These are phyloP conservation scores for Cochlearia excelsa DNA, from an alignment of 345 rosid species.

Conservation along the genomic window DNA sequence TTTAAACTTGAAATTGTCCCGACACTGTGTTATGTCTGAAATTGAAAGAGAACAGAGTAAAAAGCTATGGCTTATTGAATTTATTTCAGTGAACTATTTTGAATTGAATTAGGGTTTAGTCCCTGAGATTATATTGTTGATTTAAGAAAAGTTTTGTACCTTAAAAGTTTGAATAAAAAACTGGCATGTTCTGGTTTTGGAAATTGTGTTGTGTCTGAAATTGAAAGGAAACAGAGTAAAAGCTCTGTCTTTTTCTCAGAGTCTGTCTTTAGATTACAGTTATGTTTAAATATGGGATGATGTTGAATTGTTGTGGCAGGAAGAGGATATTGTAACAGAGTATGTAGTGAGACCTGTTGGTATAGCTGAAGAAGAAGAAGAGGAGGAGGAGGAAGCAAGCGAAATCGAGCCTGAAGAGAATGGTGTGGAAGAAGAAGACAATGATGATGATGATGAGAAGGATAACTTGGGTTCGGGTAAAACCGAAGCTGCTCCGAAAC, in stretches of 20 bases:
- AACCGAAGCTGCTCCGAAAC: conserved; percentile 61
- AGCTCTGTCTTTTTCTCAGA: too few relatives aligned
- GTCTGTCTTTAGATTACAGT: neutral
- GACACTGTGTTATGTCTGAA: neutral
- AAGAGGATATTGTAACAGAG: conserved; percentile 66
- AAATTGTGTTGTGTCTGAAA: too few relatives aligned
- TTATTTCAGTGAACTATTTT: neutral
- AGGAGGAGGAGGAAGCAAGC: neutral
- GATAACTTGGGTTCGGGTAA: conserved; percentile 49
- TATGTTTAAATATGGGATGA: neutral
- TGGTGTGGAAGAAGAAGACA: conserved; percentile 42
- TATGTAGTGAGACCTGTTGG: conserved; percentile 48
- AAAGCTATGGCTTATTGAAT: neutral
- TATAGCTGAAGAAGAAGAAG: conserved; percentile 64
- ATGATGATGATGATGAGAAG: conserved; percentile 53
- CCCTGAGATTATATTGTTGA: conserved; percentile 11
- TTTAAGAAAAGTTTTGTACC: conserved; percentile 13
- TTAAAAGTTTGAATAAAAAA: neutral
- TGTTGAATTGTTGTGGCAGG: neutral
- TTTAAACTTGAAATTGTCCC: too few relatives aligned
- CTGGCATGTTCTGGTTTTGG: too few relatives aligned
- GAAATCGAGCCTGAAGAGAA: neutral
- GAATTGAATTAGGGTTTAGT: conserved; percentile 7
- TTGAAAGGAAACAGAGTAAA: too few relatives aligned
- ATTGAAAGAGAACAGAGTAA: neutral